These are phyloP conservation scores for Anacardium occidentale DNA, from an alignment of 345 rosid species.

Conservation along the genomic window DNA sequence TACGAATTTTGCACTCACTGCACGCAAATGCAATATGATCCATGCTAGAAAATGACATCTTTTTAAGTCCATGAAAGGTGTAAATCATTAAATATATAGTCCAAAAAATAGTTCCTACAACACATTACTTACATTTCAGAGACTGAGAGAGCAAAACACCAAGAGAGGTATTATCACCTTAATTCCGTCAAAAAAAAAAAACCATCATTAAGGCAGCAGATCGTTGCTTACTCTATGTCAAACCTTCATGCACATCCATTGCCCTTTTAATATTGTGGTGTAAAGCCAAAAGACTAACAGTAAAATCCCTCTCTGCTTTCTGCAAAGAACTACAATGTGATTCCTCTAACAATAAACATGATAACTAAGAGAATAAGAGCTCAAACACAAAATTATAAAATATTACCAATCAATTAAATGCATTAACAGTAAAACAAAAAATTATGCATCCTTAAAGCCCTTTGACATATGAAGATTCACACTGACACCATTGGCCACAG, in stretches of 20 bases:
- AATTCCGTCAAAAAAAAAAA: conserved; percentile 62
- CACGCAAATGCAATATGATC: background rate
- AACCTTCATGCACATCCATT: conserved; percentile 56
- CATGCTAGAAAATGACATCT: too few relatives aligned
- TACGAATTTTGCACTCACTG: background rate
- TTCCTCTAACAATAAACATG: too few relatives aligned
- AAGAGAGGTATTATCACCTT: conserved; percentile 33
- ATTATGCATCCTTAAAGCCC: conserved; percentile 41
- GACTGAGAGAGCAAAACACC: background rate
- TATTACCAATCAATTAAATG: too few relatives aligned
- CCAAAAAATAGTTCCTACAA: too few relatives aligned
- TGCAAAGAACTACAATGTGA: too few relatives aligned
- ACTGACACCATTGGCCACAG: conserved; percentile 41
- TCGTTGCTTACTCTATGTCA: conserved; percentile 42
- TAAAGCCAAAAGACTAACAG: too few relatives aligned
- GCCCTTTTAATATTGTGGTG: too few relatives aligned
- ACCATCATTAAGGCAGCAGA: conserved; percentile 80
- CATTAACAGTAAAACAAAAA: conserved; percentile 1
- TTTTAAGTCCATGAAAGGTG: too few relatives aligned
- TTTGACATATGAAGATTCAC: conserved; percentile 63
- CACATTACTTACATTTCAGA: background rate
- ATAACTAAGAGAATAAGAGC: too few relatives aligned
- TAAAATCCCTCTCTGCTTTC: too few relatives aligned
- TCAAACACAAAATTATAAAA: too few relatives aligned
- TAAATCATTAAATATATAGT: too few relatives aligned